These are phyloP conservation scores for Tuber microsphaerosporum DNA, from an alignment of 495 filamentous ascomycete genomes.

Conservation along the genomic window DNA sequence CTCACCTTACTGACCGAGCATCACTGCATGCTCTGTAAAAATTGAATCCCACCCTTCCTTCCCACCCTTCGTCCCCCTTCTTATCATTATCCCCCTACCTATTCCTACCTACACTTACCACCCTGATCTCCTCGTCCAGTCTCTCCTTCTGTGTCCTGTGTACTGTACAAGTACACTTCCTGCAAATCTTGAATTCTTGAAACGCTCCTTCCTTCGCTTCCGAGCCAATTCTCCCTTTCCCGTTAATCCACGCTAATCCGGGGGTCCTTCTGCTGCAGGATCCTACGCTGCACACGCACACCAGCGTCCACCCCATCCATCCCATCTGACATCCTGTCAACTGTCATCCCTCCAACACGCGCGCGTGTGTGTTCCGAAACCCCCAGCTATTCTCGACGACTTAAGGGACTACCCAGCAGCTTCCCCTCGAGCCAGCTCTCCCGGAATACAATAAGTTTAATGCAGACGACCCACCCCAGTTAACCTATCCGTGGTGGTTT, in stretches of 20 bases:
- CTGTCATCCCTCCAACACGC: constrained; percentile 13
- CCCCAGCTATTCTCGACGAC: constrained; percentile 16
- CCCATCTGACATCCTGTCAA: not conserved
- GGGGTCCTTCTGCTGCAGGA: constrained; percentile 22
- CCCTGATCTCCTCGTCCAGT: not conserved
- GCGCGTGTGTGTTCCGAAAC: constrained; percentile 29
- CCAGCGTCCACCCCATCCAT: constrained; percentile 21
- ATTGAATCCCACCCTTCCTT: constrained; percentile 12
- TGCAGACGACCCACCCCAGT: not conserved
- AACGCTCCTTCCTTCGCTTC: constrained; percentile 19
- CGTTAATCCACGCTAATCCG: constrained; percentile 13
- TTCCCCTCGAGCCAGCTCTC: constrained; percentile 16
- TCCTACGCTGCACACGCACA: constrained; percentile 19
- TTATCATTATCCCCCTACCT: constrained; percentile 13
- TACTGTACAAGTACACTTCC: constrained; percentile 13
- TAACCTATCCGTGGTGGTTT: constrained; percentile 6
- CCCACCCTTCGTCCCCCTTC: constrained; percentile 21
- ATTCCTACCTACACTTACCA: constrained; percentile 7
- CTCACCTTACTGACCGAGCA: not conserved
- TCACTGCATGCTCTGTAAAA: not conserved
- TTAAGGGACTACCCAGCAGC: constrained; percentile 23
- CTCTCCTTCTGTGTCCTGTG: constrained; percentile 24
- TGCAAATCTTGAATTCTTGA: constrained; percentile 27
- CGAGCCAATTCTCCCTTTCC: not conserved
- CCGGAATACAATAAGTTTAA: not conserved